Conservation (phyloP, 2,329 filamentous ascomycete species). For the Xylariaceae sp. region DNA sequence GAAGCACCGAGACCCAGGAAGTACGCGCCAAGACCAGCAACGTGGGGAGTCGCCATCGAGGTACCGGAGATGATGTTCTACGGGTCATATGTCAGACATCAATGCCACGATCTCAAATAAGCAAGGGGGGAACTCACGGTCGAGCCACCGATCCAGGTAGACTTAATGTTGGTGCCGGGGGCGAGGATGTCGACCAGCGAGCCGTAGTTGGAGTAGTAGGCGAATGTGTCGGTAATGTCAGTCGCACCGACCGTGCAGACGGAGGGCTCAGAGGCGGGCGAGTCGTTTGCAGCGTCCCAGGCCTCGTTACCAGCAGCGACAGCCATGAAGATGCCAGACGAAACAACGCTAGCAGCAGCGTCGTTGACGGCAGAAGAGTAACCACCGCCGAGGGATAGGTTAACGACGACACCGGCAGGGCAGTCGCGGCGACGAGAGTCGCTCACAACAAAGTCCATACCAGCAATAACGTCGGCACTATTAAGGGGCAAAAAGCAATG, state of each 20-base stretch:
- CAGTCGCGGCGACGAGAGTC: conserved; percentile 39
- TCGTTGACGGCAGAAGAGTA: conserved; percentile 44
- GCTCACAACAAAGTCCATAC: conserved; percentile 38
- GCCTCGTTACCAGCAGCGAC: conserved; percentile 51
- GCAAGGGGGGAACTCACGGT: conserved; percentile 17
- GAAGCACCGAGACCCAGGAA: conserved; percentile 42
- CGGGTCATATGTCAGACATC: conserved; percentile 22
- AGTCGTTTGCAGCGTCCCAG: conserved; percentile 37
- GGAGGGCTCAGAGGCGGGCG: conserved; percentile 44
- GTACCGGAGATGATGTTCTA: conserved; percentile 49
- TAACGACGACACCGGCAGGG: conserved; percentile 43
- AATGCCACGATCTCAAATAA: neutral
- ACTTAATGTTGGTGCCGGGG: conserved; percentile 38
- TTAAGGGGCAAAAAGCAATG: neutral
- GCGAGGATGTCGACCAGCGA: conserved; percentile 39
- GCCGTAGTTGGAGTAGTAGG: conserved; percentile 49
- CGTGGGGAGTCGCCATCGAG: conserved; percentile 57
- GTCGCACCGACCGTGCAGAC: conserved; percentile 51
- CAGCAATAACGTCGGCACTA: conserved; percentile 29
- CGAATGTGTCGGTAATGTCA: conserved; percentile 34
- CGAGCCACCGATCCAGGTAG: conserved; percentile 35
- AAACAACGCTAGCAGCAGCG: conserved; percentile 43
- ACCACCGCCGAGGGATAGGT: conserved; percentile 49
- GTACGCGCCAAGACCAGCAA: conserved; percentile 57
- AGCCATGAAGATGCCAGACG: conserved; percentile 45